Conservation (phyloP, 495 filamentous ascomycete species). For the Daldinia concentrica region DNA sequence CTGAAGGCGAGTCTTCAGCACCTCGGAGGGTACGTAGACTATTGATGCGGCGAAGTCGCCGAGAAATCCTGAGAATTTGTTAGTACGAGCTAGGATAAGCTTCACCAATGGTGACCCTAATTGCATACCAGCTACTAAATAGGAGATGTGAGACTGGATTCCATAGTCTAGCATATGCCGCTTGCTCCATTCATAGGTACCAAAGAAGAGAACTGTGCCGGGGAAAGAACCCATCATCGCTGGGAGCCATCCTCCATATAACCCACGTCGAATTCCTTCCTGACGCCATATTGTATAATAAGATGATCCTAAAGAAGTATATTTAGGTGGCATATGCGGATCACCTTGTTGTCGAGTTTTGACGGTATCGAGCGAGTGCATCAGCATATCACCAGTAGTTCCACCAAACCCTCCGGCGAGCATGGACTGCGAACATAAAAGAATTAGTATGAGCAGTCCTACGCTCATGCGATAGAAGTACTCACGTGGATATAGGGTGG, state of each 20-base stretch:
- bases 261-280: slow-evolving; percentile 84
- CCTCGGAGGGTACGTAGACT: slow-evolving; percentile 95
- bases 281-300: slow-evolving; percentile 93
- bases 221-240: slow-evolving; percentile 93
- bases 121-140: slow-evolving; percentile 77
- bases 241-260: slow-evolving; percentile 93
- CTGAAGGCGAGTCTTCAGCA: slow-evolving; percentile 93
- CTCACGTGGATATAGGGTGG: slow-evolving; percentile 59
- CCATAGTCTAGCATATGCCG: slow-evolving; percentile 84
- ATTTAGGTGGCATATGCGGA: slow-evolving; percentile 87
- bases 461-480: slow-evolving; percentile 16
- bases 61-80: slow-evolving; percentile 72
- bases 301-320: slow-evolving; percentile 85
- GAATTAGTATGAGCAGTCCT: slow-evolving; percentile 19
- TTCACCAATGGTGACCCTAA: neutral
- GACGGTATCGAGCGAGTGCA: slow-evolving; percentile 98
- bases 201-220: slow-evolving; percentile 94
- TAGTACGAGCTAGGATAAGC: slow-evolving; percentile 24
- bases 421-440: slow-evolving; percentile 73
- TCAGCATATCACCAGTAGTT: slow-evolving; percentile 93
- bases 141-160: slow-evolving; percentile 79
- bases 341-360: slow-evolving; percentile 99
- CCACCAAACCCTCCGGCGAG: slow-evolving; percentile 91
- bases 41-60: slow-evolving; percentile 91
- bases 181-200: slow-evolving; percentile 95